Base-by-base conservation (phyloP, 345 rosid genomes). In the Salix koriyanagi region DNA sequence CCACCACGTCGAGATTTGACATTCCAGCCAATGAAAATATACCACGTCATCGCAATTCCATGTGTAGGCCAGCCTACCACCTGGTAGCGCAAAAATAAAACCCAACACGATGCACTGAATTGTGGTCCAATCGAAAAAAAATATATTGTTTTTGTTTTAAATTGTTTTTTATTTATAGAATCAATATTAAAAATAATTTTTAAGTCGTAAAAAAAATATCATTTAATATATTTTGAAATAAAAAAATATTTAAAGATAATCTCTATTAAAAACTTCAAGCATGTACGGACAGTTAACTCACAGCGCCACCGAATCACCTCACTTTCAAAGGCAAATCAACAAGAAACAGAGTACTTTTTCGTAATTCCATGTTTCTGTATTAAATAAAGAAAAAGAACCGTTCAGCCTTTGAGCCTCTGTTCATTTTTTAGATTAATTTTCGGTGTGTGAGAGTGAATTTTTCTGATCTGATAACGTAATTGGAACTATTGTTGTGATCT, bases 1-100 rank as follows among this genome's bases (percentile, higher is more conserved):
- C 34, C 34, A 32, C 72, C 79, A 68, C 84, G 84, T 75, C 79
- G 44, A 44, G 46, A 60, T 12, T 34, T 41, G 28, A 52, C n/a
- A 70, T 8, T 11, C 4, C 10, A 11, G 13, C 86, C 74, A 83
- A 67, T 78, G 39, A 21, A 0, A 18, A 26, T 10, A 12, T 19
- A 82, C 81, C 86, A 83, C 70, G 32, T 48, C 75, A 56, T 65
- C 28, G n/a, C 2, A 1, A 8, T 2, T 34, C 79, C 81, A 71
- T 71, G 74, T 70, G 78, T 48, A 42, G n/a, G 10, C 44, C 37
- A 2, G 11, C 54, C 23, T 19, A 34, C 36, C 36, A 4, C 0
- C 36, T 34, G 6, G 6, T 34, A 34, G 5, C 5, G 26, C 28
- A 3, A 30, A 7, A 19, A 14, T 37, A 16, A 7, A 15, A 25